phyloP scores from a whole-genome alignment of 2,329 filamentous ascomycete species.

The Tolypocladium endophyticum region DNA sequence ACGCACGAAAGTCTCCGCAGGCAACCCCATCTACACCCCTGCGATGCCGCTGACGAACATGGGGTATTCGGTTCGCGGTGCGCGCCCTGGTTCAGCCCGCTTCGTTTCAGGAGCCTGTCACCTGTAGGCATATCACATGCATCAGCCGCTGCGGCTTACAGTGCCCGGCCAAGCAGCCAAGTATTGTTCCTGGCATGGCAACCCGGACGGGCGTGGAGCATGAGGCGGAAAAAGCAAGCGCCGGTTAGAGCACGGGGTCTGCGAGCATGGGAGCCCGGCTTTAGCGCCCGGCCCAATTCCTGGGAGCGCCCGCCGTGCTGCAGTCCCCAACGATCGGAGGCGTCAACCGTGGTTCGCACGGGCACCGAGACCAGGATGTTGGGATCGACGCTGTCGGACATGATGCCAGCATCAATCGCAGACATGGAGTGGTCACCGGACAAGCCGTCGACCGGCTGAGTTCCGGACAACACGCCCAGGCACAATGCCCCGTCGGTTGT shows the following conservation, averaged over 20 bases:
- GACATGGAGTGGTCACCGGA: not conserved
- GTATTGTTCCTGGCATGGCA: not conserved
- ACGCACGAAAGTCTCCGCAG: not conserved
- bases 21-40: not conserved
- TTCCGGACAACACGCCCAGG: not conserved
- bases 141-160: not conserved
- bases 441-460: not conserved
- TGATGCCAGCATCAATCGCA: not conserved
- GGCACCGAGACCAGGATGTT: not conserved
- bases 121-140: not conserved
- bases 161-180: not conserved
- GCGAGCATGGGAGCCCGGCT: not conserved
- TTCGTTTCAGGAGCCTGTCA: not conserved
- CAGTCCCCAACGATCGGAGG: not conserved
- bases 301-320: not conserved
- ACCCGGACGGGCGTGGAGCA: not conserved
- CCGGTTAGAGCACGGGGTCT: not conserved
- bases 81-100: not conserved
- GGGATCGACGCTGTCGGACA: not conserved
- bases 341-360: not conserved
- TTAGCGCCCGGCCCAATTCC: not conserved
- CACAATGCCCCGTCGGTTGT: not conserved
- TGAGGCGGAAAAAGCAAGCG: not conserved
- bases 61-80: not conserved
- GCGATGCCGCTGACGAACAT: not conserved